Evolutionary conservation across 495 filamentous ascomycete genomes (phyloP).

Genomic region (Friedmanniomyces simplex): DNA sequence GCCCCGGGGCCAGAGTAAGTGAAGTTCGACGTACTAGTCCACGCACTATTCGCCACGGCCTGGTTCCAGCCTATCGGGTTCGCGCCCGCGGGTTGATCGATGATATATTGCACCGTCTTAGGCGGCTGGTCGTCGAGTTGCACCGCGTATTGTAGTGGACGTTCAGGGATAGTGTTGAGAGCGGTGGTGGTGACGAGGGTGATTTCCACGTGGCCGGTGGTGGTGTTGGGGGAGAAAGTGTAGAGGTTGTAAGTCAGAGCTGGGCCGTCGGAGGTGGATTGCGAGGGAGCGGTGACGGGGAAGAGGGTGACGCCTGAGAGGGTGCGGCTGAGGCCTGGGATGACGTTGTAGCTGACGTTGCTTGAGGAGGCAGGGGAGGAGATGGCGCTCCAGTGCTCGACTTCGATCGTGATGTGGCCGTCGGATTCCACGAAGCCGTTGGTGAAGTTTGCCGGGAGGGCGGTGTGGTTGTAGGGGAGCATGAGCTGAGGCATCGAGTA

Average conservation of each 20-base stretch:
- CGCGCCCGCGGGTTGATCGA: conserved; percentile 35
- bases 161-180: conserved; percentile 50
- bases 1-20: conserved; percentile 37
- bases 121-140: conserved; percentile 39
- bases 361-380: conserved; percentile 33
- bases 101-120: conserved; percentile 43
- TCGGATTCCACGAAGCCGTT: conserved; percentile 57
- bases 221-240: conserved; percentile 40
- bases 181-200: conserved; percentile 51
- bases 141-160: conserved; percentile 51
- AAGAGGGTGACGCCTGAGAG: conserved; percentile 48
- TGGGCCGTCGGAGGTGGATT: conserved; percentile 40
- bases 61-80: conserved; percentile 47
- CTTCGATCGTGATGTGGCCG: conserved; percentile 49
- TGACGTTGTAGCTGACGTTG: conserved; percentile 41
- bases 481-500: conserved; percentile 42
- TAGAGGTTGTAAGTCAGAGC: conserved; percentile 57
- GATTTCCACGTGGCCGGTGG: conserved; percentile 40
- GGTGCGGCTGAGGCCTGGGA: conserved; percentile 47
- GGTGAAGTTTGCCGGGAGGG: conserved; percentile 44
- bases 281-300: conserved; percentile 40
- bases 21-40: conserved; percentile 49
- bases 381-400: conserved; percentile 40
- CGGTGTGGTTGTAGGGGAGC: conserved; percentile 47
- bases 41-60: conserved; percentile 48